Evolutionary conservation across 305 asterid genomes (phyloP).

Genomic region (Andrographis paniculata): DNA sequence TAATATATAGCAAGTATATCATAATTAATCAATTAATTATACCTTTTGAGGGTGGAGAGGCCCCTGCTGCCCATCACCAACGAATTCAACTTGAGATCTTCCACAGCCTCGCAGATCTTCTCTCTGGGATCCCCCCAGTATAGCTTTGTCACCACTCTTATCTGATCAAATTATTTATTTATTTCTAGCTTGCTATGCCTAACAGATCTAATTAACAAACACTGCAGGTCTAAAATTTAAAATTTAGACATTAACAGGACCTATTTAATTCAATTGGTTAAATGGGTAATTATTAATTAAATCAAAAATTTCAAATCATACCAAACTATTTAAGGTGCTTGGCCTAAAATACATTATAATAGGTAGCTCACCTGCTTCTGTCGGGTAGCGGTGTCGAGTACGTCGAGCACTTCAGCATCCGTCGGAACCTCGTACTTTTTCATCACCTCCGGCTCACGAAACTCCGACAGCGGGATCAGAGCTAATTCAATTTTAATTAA

Average conservation of each 20-base stretch:
- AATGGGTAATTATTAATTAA: background rate
- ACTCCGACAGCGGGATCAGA: conserved; percentile 68
- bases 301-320: too few species aligned
- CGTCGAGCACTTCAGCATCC: conserved; percentile 72
- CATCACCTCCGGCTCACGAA: conserved; percentile 70
- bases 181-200: too few species aligned
- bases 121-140: conserved; percentile 73
- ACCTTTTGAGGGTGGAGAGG: conserved; percentile 58
- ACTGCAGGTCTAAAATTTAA: too few species aligned
- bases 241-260: too few species aligned
- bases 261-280: too few species aligned
- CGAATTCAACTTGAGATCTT: conserved; percentile 53
- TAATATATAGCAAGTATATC: background rate
- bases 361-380: conserved; percentile 94
- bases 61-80: conserved; percentile 89
- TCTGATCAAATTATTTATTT: conserved; percentile 20
- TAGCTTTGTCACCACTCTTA: conserved; percentile 35
- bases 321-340: too few species aligned
- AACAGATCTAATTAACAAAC: background rate
- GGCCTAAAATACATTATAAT: too few species aligned
- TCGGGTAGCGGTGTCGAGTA: conserved; percentile 71
- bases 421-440: conserved; percentile 48
- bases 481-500: conserved; percentile 33
- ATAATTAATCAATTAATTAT: background rate
- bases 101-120: conserved; percentile 39